Evolutionary conservation across 2,329 filamentous ascomycete species (phyloP).

Genomic region (Pochonia chlamydosporia): DNA sequence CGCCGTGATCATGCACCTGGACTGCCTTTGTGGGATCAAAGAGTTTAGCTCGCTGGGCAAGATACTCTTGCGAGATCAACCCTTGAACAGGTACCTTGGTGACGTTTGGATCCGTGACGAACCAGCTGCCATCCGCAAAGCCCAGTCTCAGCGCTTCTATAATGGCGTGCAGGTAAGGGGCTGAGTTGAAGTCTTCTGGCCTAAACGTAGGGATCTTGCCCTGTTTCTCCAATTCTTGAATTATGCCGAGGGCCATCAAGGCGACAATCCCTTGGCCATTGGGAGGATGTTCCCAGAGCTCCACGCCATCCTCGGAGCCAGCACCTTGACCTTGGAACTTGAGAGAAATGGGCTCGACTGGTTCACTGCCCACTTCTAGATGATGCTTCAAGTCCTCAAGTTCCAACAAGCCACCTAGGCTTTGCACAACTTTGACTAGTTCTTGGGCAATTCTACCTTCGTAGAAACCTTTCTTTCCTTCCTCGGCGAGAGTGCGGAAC

Average conservation of each 20-base stretch:
- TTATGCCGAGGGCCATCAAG: constrained; percentile 86
- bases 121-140: constrained; percentile 89
- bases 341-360: constrained; percentile 79
- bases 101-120: constrained; percentile 75
- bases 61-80: constrained; percentile 68
- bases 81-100: constrained; percentile 61
- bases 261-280: constrained; percentile 96
- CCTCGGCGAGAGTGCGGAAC: constrained; percentile 68
- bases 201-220: constrained; percentile 69
- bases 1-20: constrained; percentile 57
- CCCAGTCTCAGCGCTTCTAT: constrained; percentile 85
- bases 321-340: constrained; percentile 63
- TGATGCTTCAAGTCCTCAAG: constrained; percentile 78
- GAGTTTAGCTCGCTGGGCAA: constrained; percentile 60
- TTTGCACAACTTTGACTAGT: constrained; percentile 69
- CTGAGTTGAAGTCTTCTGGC: constrained; percentile 71
- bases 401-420: constrained; percentile 71
- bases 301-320: constrained; percentile 47
- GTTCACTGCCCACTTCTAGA: constrained; percentile 60
- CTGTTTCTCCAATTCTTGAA: constrained; percentile 74
- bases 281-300: constrained; percentile 94
- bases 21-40: constrained; percentile 56
- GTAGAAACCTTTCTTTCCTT: constrained; percentile 91
- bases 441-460: constrained; percentile 75
- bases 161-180: constrained; percentile 75